Evolutionary conservation across 2,329 filamentous ascomycete species (phyloP), one percentile per base, ranked within the genome.

Genomic region (Aureobasidium mangrovei): DNA sequence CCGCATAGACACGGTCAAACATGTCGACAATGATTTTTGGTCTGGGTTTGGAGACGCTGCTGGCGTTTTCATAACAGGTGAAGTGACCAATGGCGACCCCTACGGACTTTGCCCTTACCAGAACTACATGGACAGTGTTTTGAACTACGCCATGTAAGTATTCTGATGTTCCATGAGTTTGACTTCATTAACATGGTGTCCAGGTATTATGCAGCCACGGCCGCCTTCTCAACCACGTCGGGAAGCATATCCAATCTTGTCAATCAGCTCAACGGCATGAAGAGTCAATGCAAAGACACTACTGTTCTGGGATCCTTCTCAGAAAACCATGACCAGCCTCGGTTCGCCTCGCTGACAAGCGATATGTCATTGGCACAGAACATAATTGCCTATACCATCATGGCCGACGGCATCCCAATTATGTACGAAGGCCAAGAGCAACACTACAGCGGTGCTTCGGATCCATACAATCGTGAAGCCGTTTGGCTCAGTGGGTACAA

Each of bases 341-440:
- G 71, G 48, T 70, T 74, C 59, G 69, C 70, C 1, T 75, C 69
- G 57, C 64, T 73, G 56, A 81, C 76, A 48, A 63, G 69, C 7
- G 81, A 85, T 61, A 64, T 74, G 6, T 67, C 77, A 49, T 72
- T 83, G 2, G 76, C 81, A 43, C 79, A 80, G 65, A 85, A 85
- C 60, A 74, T 78, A 4, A 71, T 85, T 39, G 74, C 80, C 0
- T 84, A 80, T 61, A 78, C 77, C n/a, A 74, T 85, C 31, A 74
- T 85, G 18, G 71, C 71, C 2, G 73, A 83, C 53, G 82, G 82
- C 24, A 79, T 85, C 38, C 81, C 82, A 1, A 80, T 84, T 54
- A 73, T 85, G 33, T 86, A 85, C 66, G 77, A 83, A 60, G 83
- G 82, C 29, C 79, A 82, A 57, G 83, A 85, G 66, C 82, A 85